Evolutionary conservation across 768 basidiomycete genomes (phyloP), one percentile per base, ranked within the genome.

Genomic region (Rubroboletus satanas): DNA sequence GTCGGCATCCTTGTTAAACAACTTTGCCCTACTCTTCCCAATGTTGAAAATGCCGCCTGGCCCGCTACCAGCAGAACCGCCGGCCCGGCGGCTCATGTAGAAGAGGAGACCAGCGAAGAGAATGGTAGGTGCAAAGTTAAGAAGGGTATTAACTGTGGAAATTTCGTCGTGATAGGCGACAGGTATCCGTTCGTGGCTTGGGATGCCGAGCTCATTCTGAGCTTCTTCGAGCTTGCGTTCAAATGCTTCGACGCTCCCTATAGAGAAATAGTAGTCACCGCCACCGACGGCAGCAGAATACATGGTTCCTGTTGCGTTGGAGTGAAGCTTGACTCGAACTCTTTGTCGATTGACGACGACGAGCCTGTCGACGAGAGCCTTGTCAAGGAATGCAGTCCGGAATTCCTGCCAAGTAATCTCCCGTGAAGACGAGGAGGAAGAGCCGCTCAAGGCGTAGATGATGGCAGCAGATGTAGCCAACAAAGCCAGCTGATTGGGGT

Each of bases 371-470:
- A 99, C 96, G 50, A 98, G 82, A 41, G 93, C 96, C 68, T 95
- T 94, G 73, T 96, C 89, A 44, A 99, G 87, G 78, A 99, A 93
- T 10, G 93, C 93, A 43, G 92, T 95, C 49, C 94, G 85, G 77
- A 99, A 99, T 73, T 98, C 97, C 74, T 98, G 95, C 96, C 97
- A 99, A 59, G 97, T 99, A 62, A 99, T 98, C 74, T 99, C 97
- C 55, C 89, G 83, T 1, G 88, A 83, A 26, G 75, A 73, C 0
- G 74, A 69, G 5, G 80, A 74, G 0, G 75, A 71, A 37, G 75
- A 76, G 29, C 68, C 66, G 12, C 84, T 79, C 54, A 82, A 76
- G 14, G 81, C 80, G 62, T 86, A 89, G 14, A 87, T 75, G 62
- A 87, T 79, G 64, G 84, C 87, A 21, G 82, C 80, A 31, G 74